A percentile compares a stretch with the other conserved stretches of the same genome.
Evolutionary conservation across 495 filamentous ascomycete species (phyloP).

Genomic region (Xylaria telfairii): DNA sequence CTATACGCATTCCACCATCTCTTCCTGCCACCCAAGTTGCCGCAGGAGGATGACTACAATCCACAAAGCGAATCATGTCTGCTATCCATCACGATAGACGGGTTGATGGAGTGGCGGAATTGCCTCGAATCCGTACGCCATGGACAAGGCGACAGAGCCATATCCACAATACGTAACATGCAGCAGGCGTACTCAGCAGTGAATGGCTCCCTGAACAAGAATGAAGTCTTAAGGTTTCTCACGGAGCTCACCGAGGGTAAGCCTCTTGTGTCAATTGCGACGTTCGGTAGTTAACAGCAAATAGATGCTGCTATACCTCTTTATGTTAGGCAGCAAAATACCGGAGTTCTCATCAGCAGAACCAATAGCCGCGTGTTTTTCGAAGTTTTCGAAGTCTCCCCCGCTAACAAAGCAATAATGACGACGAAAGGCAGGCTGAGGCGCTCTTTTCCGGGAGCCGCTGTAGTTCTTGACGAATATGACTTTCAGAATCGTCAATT

Average conservation of each 20-base stretch:
- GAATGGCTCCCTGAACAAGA: constrained; percentile 25
- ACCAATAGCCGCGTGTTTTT: constrained; percentile 43
- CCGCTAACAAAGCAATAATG: constrained; percentile 52
- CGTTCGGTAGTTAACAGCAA: not conserved
- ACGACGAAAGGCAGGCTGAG: constrained; percentile 54
- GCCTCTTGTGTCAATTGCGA: not conserved
- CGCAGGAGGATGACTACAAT: constrained; percentile 49
- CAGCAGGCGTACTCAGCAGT: constrained; percentile 21
- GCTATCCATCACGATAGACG: constrained; percentile 4
- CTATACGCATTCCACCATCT: constrained; percentile 59
- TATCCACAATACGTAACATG: constrained; percentile 30
- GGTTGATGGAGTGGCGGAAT: constrained; percentile 3
- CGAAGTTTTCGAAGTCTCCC: constrained; percentile 62
- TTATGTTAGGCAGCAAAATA: constrained; percentile 62
- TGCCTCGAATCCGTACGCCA: constrained; percentile 7
- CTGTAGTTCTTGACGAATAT: constrained; percentile 41
- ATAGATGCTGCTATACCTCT: constrained; percentile 41
- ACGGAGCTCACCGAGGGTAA: constrained; percentile 8
- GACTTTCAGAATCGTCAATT: constrained; percentile 45
- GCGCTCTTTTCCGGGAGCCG: constrained; percentile 60
- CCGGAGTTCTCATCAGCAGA: constrained; percentile 56
- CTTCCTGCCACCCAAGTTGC: constrained; percentile 63
- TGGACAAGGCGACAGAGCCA: constrained; percentile 19
- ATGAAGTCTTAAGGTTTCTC: not conserved
- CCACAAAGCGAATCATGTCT: constrained; percentile 26